Conservation (phyloP, 176 grass and related monocot genomes). For the Aegilops speltoides region DNA sequence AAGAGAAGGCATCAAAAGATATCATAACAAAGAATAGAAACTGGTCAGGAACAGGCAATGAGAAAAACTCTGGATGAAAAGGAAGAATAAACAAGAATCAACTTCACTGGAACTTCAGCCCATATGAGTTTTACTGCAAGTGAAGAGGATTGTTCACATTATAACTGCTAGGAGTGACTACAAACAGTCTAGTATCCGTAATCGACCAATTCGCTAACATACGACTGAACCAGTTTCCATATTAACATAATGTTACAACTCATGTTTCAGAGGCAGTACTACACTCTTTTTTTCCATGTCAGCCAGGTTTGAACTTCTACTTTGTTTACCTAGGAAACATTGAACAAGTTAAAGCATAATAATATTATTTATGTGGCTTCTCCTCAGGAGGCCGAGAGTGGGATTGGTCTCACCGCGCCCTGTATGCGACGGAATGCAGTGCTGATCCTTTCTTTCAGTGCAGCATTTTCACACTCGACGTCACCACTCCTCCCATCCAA, state of each 20-base stretch:
- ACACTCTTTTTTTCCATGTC: too few relatives aligned
- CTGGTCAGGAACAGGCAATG: not conserved
- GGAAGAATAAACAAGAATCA: not conserved
- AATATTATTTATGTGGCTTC: not conserved
- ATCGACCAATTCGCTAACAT: too few relatives aligned
- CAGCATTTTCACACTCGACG: constrained; percentile 70
- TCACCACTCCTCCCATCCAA: constrained; percentile 73
- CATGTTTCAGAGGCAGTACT: too few relatives aligned
- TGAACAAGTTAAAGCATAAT: not conserved
- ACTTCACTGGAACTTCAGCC: not conserved
- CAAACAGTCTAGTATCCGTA: not conserved
- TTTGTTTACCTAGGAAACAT: not conserved
- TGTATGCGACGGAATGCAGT: constrained; percentile 67
- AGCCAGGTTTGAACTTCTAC: not conserved
- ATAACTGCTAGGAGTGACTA: not conserved
- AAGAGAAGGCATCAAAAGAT: not conserved
- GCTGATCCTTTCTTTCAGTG: constrained; percentile 69
- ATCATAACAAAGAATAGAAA: not conserved
- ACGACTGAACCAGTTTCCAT: too few relatives aligned
- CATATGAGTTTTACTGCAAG: not conserved
- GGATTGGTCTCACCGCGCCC: constrained; percentile 71
- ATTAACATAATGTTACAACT: too few relatives aligned
- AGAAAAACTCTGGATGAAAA: too few relatives aligned
- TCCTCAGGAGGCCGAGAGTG: constrained; percentile 46
- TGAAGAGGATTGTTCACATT: not conserved